Base-by-base conservation (phyloP, 176 grass and related monocot genomes). In the Hsuehochloa calcarea region DNA sequence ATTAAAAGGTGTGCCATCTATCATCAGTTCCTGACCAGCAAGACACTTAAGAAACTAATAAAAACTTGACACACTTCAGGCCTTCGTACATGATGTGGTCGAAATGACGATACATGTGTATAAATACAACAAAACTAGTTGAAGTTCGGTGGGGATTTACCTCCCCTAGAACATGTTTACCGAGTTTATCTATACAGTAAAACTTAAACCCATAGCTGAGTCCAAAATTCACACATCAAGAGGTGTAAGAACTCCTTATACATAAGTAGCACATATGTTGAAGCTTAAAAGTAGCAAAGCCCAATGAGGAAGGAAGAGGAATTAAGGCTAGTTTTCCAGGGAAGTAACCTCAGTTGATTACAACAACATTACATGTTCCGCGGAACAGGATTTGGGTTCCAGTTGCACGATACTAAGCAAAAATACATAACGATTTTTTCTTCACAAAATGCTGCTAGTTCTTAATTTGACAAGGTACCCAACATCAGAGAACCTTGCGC, bases 401-500 rank as follows among this genome's bases (percentile, higher is more conserved):
- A 50, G 45, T 44, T 63, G 71, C 68, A 80, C 23, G 29, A 64
- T 64, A 51, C 50, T 26, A 41, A 43, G 29, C 19, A 87, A 87
- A 75, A 83, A 72, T 80, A 87, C 75, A 75, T 19, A 83, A 35
- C 22, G 29, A 59, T 38, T 63, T 50, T 14, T 79, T 87, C 75
- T 74, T 74, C 69, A 84, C 75, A 80, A 84, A 75, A 68, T 56
- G 85, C 66, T 70, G 75, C 75, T 84, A 87, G 35, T 26, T 74
- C 80, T 80, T n/a, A n/a, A n/a, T n/a, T 90, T 70, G 68, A 51
- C 68, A 80, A 35, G 55, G 61, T 84, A 51, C 69, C 34, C 69
- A 82, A 80, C 75, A 90, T 80, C 74, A 84, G 68, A 62, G 70
- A 51, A 84, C 65, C 85, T 23, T 60, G 39, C 12, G 63, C 68